Base-by-base conservation (phyloP, 768 basidiomycete species). In the Suillus subluteus region DNA sequence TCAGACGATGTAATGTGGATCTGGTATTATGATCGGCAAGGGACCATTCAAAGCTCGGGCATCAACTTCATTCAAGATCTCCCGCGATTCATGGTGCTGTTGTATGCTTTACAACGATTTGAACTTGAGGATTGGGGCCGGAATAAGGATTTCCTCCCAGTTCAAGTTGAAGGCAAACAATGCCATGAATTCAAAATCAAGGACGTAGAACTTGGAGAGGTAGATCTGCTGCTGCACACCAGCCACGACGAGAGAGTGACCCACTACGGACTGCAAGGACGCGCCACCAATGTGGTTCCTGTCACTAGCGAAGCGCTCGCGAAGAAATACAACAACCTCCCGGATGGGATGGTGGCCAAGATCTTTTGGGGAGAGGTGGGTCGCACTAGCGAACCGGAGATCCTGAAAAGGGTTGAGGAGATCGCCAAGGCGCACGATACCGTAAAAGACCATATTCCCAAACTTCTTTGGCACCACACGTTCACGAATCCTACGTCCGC, bases 61-160 rank as follows among this genome's bases (percentile, higher is more conserved):
- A 55, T 64, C 7, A 43, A 64, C 40, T 64, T 64, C 11, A 26
- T 64, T 16, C 16, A 58, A 38, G 63, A 64, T 64, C 63, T 64
- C 23, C 63, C 55, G 15, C 63, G 56, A 23, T 64, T 58, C 26
- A 16, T 64, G 35, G 63, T 64, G n/a, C 4, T 64, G 54, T 30
- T 64, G 16, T 59, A 30, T 18, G 50, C 52, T 1, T 11, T 64
- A n/a, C 63, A 64, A 11, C 50, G 63, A 6, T 58, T 58, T 23
- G 3, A 26, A 6, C 26, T 30, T 12, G 18, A 59, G 4, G 18
- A 59, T 40, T 64, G 63, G 63, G 63, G 48, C 23, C 48, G 48
- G 12, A 50, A 50, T 26, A 54, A 54, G 1, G 16, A 50, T 12
- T 13, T 50, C 6, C 12, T 50, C 23, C 48, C 23, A 7, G 23